Conservation (phyloP, 2,329 filamentous ascomycete genomes). For the Pseudogymnoascus pannorum region DNA sequence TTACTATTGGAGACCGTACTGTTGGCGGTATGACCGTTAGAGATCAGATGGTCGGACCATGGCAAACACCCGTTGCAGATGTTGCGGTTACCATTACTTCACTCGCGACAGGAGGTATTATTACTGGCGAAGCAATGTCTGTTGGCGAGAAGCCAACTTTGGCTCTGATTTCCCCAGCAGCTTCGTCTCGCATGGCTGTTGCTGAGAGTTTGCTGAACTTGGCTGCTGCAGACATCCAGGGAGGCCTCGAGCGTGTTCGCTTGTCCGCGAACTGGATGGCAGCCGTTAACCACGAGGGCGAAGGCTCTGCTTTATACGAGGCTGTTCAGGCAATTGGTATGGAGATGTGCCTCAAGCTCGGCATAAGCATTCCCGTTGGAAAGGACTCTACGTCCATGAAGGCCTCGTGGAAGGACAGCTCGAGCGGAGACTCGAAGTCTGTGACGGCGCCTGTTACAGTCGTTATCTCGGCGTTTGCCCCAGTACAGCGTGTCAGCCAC, state of each 20-base stretch:
- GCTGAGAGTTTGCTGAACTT: slow-evolving; percentile 91
- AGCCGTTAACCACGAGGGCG: slow-evolving; percentile 85
- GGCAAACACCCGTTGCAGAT: slow-evolving; percentile 91
- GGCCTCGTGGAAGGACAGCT: slow-evolving; percentile 78
- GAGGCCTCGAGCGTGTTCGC: slow-evolving; percentile 70
- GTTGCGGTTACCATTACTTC: slow-evolving; percentile 87
- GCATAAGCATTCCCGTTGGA: slow-evolving; percentile 88
- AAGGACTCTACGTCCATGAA: slow-evolving; percentile 99
- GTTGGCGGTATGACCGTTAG: slow-evolving; percentile 83
- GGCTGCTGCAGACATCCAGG: slow-evolving; percentile 68
- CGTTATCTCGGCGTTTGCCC: slow-evolving; percentile 83
- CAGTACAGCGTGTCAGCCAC: slow-evolving; percentile 71
- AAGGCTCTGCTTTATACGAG: slow-evolving; percentile 87
- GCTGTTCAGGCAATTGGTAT: slow-evolving; percentile 89
- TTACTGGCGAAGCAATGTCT: slow-evolving; percentile 91
- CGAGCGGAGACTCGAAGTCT: slow-evolving; percentile 62
- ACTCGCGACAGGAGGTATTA: slow-evolving; percentile 56
- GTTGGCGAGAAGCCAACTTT: slow-evolving; percentile 90
- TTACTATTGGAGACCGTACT: slow-evolving; percentile 89
- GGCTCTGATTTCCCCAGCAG: slow-evolving; percentile 80
- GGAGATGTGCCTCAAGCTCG: slow-evolving; percentile 84
- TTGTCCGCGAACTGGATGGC: slow-evolving; percentile 99
- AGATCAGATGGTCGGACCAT: slow-evolving; percentile 94
- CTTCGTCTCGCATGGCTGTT: slow-evolving; percentile 94
- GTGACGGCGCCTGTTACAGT: slow-evolving; percentile 89